Evolutionary conservation across 2,329 filamentous ascomycete species (phyloP), one percentile per base, ranked within the genome.

Genomic region (Elsinoe arachidis): DNA sequence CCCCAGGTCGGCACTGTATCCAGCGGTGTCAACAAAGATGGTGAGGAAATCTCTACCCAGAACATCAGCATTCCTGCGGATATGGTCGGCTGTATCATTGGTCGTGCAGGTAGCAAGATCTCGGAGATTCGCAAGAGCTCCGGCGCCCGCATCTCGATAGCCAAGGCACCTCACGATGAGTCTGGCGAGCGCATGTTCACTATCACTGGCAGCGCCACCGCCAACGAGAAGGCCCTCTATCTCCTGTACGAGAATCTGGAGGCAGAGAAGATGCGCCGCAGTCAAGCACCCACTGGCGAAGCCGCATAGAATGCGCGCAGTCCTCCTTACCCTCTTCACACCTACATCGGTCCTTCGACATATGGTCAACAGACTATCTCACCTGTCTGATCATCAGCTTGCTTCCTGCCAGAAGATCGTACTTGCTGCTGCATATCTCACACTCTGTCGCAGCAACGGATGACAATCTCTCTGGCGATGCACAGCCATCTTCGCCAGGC

Each of bases 61-160:
- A 99, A 99, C 77, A 99, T 99, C 75, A 96, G 90, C 79, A 99
- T 99, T 68, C 93, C 93, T 23, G 91, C 93, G 49, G 93, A 99
- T 77, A 99, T 99, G 93, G 93, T 99, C 72, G 93, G 93, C 65
- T 99, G 93, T 76, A 99, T 99, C 76, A 99, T 99, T 71, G 93
- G 93, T 64, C 87, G 91, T 63, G 90, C 81, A 56, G 93, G 93
- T 63, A 91, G 83, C 78, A 99, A 99, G 82, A 99, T 99, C 70
- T 96, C 90, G 72, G 93, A 99, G 76, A 99, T 99, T 67, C 88
- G 93, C 73, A 95, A 96, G 79, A 91, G 86, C 61, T 99, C 93
- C 56, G 91, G 91, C 60, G 93, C 93, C 61, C 88, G 92, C 68
- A 99, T 99, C 75, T 96, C 91, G 46, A 97, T 97, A 72, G 92